A percentile compares a stretch with the other conserved stretches of the same genome.
Conservation (phyloP, 2,329 filamentous ascomycete species). For the Tolypocladium amazonense region DNA sequence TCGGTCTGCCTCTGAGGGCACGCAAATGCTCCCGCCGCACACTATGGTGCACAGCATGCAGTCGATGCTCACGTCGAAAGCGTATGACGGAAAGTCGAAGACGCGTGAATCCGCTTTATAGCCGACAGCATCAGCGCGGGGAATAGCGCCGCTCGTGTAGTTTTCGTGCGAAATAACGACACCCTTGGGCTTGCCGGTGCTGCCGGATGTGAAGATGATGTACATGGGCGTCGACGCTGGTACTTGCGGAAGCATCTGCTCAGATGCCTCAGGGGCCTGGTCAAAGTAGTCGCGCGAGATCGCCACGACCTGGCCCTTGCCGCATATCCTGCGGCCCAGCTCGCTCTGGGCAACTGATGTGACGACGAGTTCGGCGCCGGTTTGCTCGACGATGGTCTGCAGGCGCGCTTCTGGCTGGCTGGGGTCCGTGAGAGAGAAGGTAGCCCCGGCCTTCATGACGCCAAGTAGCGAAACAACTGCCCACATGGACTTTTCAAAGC, state of each 20-base stretch:
- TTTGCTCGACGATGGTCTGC: conserved; percentile 32
- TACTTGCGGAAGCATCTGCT: conserved; percentile 21
- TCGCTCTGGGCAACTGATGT: conserved; percentile 28
- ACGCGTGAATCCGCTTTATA: conserved; percentile 30
- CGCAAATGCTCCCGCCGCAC: conserved; percentile 38
- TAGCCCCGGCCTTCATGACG: conserved; percentile 37
- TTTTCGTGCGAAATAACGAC: conserved; percentile 41
- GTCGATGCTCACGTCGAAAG: conserved; percentile 44
- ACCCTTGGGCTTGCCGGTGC: conserved; percentile 53
- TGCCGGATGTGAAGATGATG: conserved; percentile 56
- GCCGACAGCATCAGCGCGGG: conserved; percentile 29
- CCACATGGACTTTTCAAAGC: conserved; percentile 39
- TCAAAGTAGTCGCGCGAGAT: conserved; percentile 19
- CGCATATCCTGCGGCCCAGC: conserved; percentile 25
- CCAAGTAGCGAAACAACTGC: conserved; percentile 32
- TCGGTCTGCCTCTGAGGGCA: conserved; percentile 42
- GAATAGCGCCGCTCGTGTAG: conserved; percentile 33
- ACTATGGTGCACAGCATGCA: conserved; percentile 44
- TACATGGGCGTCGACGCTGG: conserved; percentile 33
- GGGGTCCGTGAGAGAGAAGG: conserved; percentile 36
- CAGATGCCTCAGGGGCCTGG: conserved; percentile 5
- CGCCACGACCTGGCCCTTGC: conserved; percentile 20
- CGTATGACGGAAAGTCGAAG: conserved; percentile 40
- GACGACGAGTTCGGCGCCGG: conserved; percentile 25
- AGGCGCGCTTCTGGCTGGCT: conserved; percentile 34